phyloP scores from a whole-genome alignment of 352 stramenopile species.

The Globisporangium radiosum region DNA sequence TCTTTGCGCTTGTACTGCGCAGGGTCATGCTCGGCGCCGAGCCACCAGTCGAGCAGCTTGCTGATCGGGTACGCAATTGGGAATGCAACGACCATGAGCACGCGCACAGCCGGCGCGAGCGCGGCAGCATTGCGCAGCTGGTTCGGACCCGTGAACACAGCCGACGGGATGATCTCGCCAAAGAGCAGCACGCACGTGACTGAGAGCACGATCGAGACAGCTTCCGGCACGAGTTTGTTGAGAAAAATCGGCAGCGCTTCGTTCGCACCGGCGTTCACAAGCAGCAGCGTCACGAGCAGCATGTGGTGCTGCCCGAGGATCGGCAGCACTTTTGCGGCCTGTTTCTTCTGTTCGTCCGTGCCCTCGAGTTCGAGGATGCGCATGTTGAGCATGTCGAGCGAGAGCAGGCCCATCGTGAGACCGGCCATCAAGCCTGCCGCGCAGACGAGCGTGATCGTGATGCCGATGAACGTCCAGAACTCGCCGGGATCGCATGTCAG shows the following conservation, averaged over 20 bases:
- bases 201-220: slow-evolving; percentile 88
- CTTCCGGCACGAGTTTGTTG: slow-evolving; percentile 77
- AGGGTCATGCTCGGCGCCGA: slow-evolving; percentile 76
- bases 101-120: slow-evolving; percentile 80
- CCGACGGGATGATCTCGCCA: slow-evolving; percentile 93
- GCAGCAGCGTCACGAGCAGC: slow-evolving; percentile 91
- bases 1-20: slow-evolving; percentile 87
- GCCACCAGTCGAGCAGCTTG: slow-evolving; percentile 81
- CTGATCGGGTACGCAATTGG: slow-evolving; percentile 91
- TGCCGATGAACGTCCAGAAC: slow-evolving; percentile 53
- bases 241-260: slow-evolving; percentile 93
- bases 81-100: slow-evolving; percentile 81
- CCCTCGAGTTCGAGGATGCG: slow-evolving; percentile 77
- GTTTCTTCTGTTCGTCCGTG: slow-evolving; percentile 57
- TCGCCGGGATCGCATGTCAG: slow-evolving; percentile 54
- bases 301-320: slow-evolving; percentile 89
- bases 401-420: slow-evolving; percentile 71
- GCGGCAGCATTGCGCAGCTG: slow-evolving; percentile 86
- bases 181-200: slow-evolving; percentile 95
- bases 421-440: slow-evolving; percentile 65
- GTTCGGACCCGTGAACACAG: slow-evolving; percentile 92
- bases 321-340: slow-evolving; percentile 74
- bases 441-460: slow-evolving; percentile 41
- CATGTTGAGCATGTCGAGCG: slow-evolving; percentile 76
- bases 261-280: slow-evolving; percentile 92